Evolutionary conservation across 495 filamentous ascomycete genomes (phyloP).

Genomic region (Penicillium taxi): DNA sequence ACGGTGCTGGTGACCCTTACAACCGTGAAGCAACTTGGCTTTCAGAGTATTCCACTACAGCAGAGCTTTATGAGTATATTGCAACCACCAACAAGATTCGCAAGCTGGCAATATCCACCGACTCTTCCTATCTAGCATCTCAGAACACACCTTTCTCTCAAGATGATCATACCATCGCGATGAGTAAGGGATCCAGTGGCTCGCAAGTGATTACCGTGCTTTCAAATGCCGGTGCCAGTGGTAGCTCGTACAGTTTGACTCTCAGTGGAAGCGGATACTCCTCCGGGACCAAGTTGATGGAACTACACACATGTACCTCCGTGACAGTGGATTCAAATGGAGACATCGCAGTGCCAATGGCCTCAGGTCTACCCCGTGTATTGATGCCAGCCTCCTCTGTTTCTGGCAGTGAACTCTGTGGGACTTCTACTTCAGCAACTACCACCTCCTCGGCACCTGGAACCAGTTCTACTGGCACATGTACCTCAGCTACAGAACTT

Average conservation of each 20-base stretch:
- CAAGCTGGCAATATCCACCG: conserved; percentile 42
- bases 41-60: conserved; percentile 51
- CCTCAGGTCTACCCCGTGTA: conserved; percentile 19
- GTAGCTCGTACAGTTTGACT: conserved; percentile 34
- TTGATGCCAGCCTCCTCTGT: conserved; percentile 16
- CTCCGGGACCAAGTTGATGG: conserved; percentile 17
- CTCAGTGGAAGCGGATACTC: conserved; percentile 29
- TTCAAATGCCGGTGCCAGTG: conserved; percentile 46
- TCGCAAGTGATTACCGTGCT: conserved; percentile 48
- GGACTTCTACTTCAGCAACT: conserved; percentile 2
- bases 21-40: conserved; percentile 76
- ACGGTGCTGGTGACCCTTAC: conserved; percentile 52
- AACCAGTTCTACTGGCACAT: conserved; percentile 2
- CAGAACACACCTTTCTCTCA: conserved; percentile 42
- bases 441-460: neutral
- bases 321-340: conserved; percentile 23
- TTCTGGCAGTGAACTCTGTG: conserved; percentile 10
- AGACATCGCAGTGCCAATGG: conserved; percentile 20
- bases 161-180: conserved; percentile 46
- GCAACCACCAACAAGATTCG: conserved; percentile 53
- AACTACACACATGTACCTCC: conserved; percentile 20
- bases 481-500: conserved; percentile 21
- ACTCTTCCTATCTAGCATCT: conserved; percentile 33
- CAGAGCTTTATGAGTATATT: conserved; percentile 55
- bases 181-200: conserved; percentile 51